Evolutionary conservation across 73 alveolate species (phyloP).

Genomic region (Halteria grandinella): DNA sequence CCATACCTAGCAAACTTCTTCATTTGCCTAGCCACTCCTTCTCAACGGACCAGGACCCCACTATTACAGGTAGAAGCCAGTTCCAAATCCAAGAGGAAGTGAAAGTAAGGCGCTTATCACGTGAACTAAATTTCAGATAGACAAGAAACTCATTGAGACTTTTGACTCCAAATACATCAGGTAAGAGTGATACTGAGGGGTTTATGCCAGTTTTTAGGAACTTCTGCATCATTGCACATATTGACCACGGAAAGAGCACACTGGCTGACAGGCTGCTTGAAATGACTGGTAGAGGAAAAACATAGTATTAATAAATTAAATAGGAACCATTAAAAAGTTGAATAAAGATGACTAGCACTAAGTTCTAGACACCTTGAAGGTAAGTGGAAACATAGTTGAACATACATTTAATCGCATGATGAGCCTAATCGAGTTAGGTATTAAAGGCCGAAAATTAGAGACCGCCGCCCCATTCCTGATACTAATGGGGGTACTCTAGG

Average conservation of each 20-base stretch:
- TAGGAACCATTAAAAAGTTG: conserved; percentile 47
- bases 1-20: too few species aligned
- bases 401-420: not conserved
- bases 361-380: conserved; percentile 67
- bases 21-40: too few species aligned
- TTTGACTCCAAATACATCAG: conserved; percentile 14
- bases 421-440: conserved; percentile 3
- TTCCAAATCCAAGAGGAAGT: not conserved
- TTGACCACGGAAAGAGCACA: conserved; percentile 94
- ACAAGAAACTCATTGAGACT: conserved; percentile 3
- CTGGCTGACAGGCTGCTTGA: conserved; percentile 82
- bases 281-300: conserved; percentile 59
- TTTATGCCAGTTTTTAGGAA: conserved; percentile 42
- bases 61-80: not conserved
- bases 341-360: conserved; percentile 40
- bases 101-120: not conserved
- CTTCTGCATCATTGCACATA: conserved; percentile 93
- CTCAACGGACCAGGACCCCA: not conserved
- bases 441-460: conserved; percentile 36
- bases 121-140: not conserved
- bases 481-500: too few species aligned
- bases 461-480: too few species aligned
- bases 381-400: conserved; percentile 6
- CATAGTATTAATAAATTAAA: conserved; percentile 8
- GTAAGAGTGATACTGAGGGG: not conserved